Base-by-base conservation (phyloP, 148 eudicot genomes). In the Rhododendron kiyosumense region DNA sequence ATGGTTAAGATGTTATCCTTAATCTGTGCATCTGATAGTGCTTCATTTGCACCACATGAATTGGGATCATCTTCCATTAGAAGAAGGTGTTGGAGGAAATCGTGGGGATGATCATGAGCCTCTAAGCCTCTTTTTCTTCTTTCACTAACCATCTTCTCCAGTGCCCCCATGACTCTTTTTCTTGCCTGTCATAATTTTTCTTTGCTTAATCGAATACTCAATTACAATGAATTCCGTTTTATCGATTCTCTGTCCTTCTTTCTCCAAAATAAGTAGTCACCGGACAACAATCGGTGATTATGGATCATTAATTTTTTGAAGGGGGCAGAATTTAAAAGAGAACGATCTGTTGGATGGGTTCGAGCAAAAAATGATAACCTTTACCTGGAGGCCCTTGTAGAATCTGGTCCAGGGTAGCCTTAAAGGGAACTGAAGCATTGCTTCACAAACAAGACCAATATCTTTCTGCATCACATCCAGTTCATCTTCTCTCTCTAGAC, bases 1-100 rank as follows among this genome's bases (percentile, higher is more conserved):
- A 91, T 91, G 88, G 93, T 91, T 84, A 91, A 87, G 71, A 91
- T 91, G 85, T 90, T 91, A 69, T 91, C 93, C 86, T 91, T 91
- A 79, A 91, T 91, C 57, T 90, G 89, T 7, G 75, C 86, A 80
- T 90, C 93, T 2, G 90, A 83, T 48, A 90, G 80, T 20, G 26
- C 51, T 85, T 54, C 83, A 32, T 71, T 26, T n/a, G 78, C 81
- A 34, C 71, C 83, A 43, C 83, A 69, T 67, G 76, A 26, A 30
- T 83, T 79, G 38, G 36, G 15, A n/a, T 36, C 51, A 41, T 84
- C 61, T 48, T 34, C 85, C 79, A 80, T 79, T 18, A 90, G 80
- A 57, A 91, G 80, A 41, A 91, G 88, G 59, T 57, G 41, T 13
- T 88, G 89, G 18, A 91, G 84, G 43, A 88, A 90, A 79, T 91